These are phyloP conservation scores for Clavispora carvajalis DNA, from an alignment of 805 yeast genomes.

Conservation along the genomic window DNA sequence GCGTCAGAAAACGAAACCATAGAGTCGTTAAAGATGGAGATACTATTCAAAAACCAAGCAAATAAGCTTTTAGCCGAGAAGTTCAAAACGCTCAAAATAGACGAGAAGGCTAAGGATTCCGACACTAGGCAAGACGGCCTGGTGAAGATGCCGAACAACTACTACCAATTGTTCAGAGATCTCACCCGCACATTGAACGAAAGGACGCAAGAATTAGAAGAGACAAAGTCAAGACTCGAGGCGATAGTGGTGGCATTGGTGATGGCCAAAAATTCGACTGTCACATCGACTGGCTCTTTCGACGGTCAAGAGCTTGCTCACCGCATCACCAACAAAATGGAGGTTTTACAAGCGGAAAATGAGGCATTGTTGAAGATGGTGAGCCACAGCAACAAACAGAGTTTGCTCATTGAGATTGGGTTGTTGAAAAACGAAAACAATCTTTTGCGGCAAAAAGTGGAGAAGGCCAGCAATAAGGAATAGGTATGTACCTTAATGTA, in stretches of 20 bases:
- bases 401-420: conserved; percentile 63
- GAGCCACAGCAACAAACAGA: conserved; percentile 72
- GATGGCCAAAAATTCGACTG: conserved; percentile 18
- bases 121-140: conserved; percentile 7
- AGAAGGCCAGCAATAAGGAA: conserved; percentile 4
- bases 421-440: conserved; percentile 42
- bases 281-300: conserved; percentile 53
- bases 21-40: conserved; percentile 43
- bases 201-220: conserved; percentile 46
- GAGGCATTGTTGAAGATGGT: conserved; percentile 64
- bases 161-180: conserved; percentile 44
- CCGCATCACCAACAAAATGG: conserved; percentile 58
- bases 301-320: conserved; percentile 76
- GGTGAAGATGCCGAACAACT: conserved; percentile 36
- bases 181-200: conserved; percentile 44
- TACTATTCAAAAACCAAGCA: conserved; percentile 50
- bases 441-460: conserved; percentile 11
- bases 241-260: conserved; percentile 38
- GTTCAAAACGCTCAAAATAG: conserved; percentile 17
- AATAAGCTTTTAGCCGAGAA: conserved; percentile 32
- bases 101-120: conserved; percentile 1
- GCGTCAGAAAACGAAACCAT: conserved; percentile 1
- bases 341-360: conserved; percentile 61
- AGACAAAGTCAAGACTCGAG: conserved; percentile 60
- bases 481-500: neutral